These are phyloP conservation scores for Cyclotella baltica DNA, from an alignment of 108 stramenopile genomes.

Conservation along the genomic window DNA sequence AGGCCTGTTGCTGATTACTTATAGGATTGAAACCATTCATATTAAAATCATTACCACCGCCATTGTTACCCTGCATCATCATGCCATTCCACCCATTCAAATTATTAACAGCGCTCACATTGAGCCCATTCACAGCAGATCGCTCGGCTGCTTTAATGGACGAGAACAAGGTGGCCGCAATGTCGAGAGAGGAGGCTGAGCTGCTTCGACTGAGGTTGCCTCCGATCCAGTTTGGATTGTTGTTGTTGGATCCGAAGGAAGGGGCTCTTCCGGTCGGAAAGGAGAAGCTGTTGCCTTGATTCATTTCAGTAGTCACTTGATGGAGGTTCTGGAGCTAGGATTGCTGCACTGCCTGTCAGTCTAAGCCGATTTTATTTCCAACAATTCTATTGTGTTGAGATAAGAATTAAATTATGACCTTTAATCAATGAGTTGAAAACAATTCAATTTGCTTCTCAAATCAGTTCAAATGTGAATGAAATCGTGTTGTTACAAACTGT, in stretches of 20 bases:
- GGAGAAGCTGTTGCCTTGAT: neutral
- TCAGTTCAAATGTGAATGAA: too few species aligned
- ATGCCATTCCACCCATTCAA: neutral
- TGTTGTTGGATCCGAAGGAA: neutral
- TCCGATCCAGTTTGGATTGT: neutral
- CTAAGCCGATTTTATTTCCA: too few species aligned
- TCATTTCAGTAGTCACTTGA: too few species aligned
- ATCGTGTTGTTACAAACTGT: too few species aligned
- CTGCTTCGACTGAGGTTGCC: constrained; percentile 8
- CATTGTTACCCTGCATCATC: neutral
- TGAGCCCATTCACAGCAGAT: neutral
- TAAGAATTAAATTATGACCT: too few species aligned
- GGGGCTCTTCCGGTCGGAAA: neutral
- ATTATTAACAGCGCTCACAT: neutral
- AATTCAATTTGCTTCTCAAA: too few species aligned
- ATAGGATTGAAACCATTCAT: neutral
- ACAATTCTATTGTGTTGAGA: too few species aligned
- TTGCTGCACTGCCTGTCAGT: too few species aligned
- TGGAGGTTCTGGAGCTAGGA: too few species aligned
- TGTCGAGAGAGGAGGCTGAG: neutral
- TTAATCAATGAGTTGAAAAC: too few species aligned
- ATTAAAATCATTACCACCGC: neutral
- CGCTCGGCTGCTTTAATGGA: neutral
- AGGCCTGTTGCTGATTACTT: neutral
- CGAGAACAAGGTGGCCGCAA: neutral